Base-by-base conservation (phyloP, 495 filamentous ascomycete species). In the Eremomyces bilateralis region DNA sequence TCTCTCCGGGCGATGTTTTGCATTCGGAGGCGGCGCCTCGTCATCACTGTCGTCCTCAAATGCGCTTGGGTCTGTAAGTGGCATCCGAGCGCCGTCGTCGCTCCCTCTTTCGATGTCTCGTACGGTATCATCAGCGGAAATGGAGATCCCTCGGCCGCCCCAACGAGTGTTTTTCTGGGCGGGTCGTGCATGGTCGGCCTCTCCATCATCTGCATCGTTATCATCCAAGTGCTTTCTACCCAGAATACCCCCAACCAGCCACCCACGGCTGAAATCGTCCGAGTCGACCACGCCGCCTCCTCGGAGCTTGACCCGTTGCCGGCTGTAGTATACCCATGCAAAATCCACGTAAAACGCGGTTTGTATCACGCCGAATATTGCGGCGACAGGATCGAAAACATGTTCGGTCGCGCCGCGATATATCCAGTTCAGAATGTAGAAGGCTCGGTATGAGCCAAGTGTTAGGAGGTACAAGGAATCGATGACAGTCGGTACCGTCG, bases 401-500 rank as follows among this genome's bases (percentile, higher is more conserved):
- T 58, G 49, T 37, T 70, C 67, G 10, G 59, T 51, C 13, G 72
- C 52, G 29, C 62, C 63, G 2, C 78, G 72, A 15, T 68, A 51
- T 41, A 94, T 72, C 88, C 88, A 95, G 51, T 92, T 94, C 30
- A 91, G 54, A 39, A 93, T 73, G 59, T 95, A 94, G 34, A 95
- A 65, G 24, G 60, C 76, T 35, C 88, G 78, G 61, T 95, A 97
- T 10, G 76, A 73, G 20, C 90, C 90, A 1, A 95, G 64, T 4
- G 80, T 70, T 20, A 85, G 57, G 29, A 95, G 74, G 53, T 97
- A 97, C 57, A 77, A 92, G 4, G 80, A 88, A 47, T 91, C 80
- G 55, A 97, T 84, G 24, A 92, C 88, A 8, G 90, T 95, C 2
- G 88, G 90, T 2, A 94, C 82, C 21, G 73, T 81, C 15, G 88